Evolutionary conservation across 371 early-diverging fungal species (phyloP), one percentile per base, ranked within the genome.

Genomic region (Mortierella sp.): DNA sequence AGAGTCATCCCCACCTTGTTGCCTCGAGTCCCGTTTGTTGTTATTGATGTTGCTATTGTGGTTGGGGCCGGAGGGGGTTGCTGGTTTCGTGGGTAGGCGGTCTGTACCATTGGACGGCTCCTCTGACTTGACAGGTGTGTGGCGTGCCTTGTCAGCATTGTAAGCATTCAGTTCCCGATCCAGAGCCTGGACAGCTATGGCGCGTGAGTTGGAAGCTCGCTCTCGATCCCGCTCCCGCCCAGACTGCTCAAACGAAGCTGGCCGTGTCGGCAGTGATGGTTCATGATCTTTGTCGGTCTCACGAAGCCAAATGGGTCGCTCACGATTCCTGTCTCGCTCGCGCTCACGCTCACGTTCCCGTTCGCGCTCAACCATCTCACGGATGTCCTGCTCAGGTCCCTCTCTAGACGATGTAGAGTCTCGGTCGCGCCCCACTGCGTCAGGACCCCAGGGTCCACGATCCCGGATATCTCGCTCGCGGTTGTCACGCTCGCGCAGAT

Each of bases 181-280:
- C n/a, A 89, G 74, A 38, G 89, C 78, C 32, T 90, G 89, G 70
- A 88, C 90, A 71, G 87, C 81, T 84, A 88, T 85, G 14, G 81
- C 29, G 65, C 90, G 88, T 4, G 90, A 88, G 68, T 46, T 72
- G 21, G 75, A 75, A 27, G 90, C 90, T 24, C 91, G 81, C 0
- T 90, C 90, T 74, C 91, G 73, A 3, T 91, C 91, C 70, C 90
- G 79, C n/a, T 87, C 88, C 68, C 89, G 87, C 21, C n/a, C 89
- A 81, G n/a, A 75, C 60, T 48, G 88, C 76, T 70, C 87, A 68
- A 74, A 80, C 77, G 49, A 86, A 58, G 71, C 4, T 2, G 65
- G 78, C 74, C 70, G 83, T 29, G 54, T 88, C n/a, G 79, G 72
- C 41, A 55, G 56, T 35, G 68, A 51, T 29, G 70, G 74, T 51